Base-by-base conservation (phyloP, 192 early-diverging fungal species). In the Irineochytrium annulatum region DNA sequence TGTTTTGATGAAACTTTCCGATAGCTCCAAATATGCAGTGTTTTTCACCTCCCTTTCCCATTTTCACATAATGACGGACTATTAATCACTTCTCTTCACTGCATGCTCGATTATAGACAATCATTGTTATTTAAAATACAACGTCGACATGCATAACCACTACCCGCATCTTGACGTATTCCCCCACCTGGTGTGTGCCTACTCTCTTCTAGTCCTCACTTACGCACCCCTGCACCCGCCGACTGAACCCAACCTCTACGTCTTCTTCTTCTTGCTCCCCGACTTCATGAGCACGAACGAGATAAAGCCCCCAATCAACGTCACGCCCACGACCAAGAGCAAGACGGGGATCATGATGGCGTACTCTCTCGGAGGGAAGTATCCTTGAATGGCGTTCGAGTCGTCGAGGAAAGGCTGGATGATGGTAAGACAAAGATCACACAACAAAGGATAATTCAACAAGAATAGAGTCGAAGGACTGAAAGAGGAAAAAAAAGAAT, bases 311-410 rank as follows among this genome's bases (percentile, higher is more conserved):
- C 79, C 77, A 43, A 95, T 71, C 22, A 80, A 84, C 0, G 89
- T 86, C 29, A 91, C 72, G 17, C 89, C 93, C 19, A 87, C 74
- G 22, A 92, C 82, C 13, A 97, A 72, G 46, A 95, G 69, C 19
- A 89, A 77, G 29, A 92, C 86, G 3, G 94, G 93, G 29, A 91
- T 77, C 30, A 86, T 86, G 59, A 97, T 89, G n/a, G 93, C 91
- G 68, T 87, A 92, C 71, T 86, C 84, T 43, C 83, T 77, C 26
- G 86, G 83, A 41, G 87, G 91, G 67, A 97, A 97, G 56, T 84
- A 89, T 27, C 61, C 65, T 43, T 88, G 86, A 26, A 90, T 62
- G 3, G 86, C 80, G 72, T 91, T 85, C 34, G 77, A 77, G 59
- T 79, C 79, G 64, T 90, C 89, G 8, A 93, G 85, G 56, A 94